Percentiles rank a stretch among this genome's conserved stretches.
Evolutionary conservation across 1,284 basidiomycete genomes (phyloP).

Genomic region (Ganoderma lucidum): DNA sequence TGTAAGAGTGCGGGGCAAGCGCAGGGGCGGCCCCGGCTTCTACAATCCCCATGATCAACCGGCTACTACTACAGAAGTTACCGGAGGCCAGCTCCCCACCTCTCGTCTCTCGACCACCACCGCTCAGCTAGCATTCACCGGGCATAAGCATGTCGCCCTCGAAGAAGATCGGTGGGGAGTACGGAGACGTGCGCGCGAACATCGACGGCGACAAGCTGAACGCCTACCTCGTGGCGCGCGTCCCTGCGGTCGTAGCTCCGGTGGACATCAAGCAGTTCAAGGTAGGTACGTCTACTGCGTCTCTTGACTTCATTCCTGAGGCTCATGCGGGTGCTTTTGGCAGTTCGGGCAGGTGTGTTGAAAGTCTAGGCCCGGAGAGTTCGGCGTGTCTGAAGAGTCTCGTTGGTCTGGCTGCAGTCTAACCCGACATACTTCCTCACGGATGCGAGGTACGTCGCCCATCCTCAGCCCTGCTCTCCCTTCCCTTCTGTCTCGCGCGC

Average conservation of each 20-base stretch:
- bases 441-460: slow-evolving; percentile 63
- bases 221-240: slow-evolving; percentile 68
- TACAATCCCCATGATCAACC: background rate
- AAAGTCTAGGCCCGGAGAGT: background rate
- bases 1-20: background rate
- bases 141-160: slow-evolving; percentile 39
- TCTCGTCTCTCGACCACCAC: background rate
- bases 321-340: background rate
- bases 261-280: slow-evolving; percentile 92
- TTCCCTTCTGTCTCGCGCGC: background rate
- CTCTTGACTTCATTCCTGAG: background rate
- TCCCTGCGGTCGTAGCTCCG: slow-evolving; percentile 68
- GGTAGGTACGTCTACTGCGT: slow-evolving; percentile 67
- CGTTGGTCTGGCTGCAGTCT: slow-evolving; percentile 57
- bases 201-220: slow-evolving; percentile 76
- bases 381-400: background rate
- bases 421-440: slow-evolving; percentile 96
- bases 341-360: slow-evolving; percentile 81
- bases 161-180: slow-evolving; percentile 72
- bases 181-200: slow-evolving; percentile 74
- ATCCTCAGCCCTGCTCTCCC: background rate
- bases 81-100: background rate
- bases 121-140: background rate
- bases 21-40: background rate
- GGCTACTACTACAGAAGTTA: background rate